phyloP scores from a whole-genome alignment of 768 basidiomycete genomes.

The Amanita muscaria region DNA sequence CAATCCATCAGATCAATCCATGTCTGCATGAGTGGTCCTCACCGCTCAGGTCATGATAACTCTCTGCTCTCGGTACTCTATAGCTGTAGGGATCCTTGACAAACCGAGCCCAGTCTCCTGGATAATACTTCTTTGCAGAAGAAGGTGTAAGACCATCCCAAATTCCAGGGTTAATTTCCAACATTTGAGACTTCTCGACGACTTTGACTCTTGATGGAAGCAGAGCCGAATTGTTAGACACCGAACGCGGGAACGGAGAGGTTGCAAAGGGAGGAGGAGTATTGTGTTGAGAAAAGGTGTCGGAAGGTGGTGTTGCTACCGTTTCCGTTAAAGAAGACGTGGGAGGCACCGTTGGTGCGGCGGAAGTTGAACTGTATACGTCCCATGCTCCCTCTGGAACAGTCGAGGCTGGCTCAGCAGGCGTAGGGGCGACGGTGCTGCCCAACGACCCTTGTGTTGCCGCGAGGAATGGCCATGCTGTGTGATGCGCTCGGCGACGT shows the following conservation, averaged over 20 bases:
- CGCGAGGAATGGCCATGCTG: slow-evolving; percentile 87
- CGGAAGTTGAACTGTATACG: too few relatives aligned
- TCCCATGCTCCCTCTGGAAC: too few relatives aligned
- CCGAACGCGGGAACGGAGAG: slow-evolving; percentile 13
- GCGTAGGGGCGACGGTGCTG: slow-evolving; percentile 11
- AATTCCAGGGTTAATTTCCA: slow-evolving; percentile 95
- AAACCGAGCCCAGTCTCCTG: slow-evolving; percentile 91
- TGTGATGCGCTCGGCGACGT: slow-evolving; percentile 85
- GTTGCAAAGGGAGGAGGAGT: slow-evolving; percentile 5
- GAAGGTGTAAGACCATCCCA: slow-evolving; percentile 95
- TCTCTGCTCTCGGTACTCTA: slow-evolving; percentile 89
- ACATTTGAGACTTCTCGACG: slow-evolving; percentile 93
- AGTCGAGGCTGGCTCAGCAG: not conserved
- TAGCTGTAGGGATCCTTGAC: slow-evolving; percentile 89
- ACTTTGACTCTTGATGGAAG: slow-evolving; percentile 60
- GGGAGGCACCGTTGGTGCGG: too few relatives aligned
- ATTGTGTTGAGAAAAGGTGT: slow-evolving; percentile 11
- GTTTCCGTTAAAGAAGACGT: too few relatives aligned
- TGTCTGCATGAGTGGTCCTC: slow-evolving; percentile 4
- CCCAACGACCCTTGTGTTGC: slow-evolving; percentile 19
- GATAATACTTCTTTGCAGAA: slow-evolving; percentile 83
- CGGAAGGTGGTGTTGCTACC: too few relatives aligned
- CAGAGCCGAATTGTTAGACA: slow-evolving; percentile 15
- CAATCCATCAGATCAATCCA: slow-evolving; percentile 8
- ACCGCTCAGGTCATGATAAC: slow-evolving; percentile 93